These are phyloP conservation scores for Sordaria brevicollis DNA, from an alignment of 495 filamentous ascomycete genomes.

Conservation along the genomic window DNA sequence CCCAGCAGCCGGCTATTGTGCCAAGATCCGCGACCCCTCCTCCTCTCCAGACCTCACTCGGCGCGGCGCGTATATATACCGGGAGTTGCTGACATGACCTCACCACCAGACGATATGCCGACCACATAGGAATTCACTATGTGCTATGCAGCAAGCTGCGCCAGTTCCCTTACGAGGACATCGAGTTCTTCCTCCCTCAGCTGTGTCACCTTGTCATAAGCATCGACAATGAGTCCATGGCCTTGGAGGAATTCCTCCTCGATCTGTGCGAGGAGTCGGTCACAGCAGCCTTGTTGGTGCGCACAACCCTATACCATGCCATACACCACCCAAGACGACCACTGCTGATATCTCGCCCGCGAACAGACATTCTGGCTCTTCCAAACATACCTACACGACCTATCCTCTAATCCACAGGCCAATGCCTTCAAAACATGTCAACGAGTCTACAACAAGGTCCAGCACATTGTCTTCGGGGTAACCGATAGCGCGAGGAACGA, in stretches of 20 bases:
- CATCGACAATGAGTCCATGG: constrained; percentile 76
- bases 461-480: constrained; percentile 65
- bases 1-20: too few relatives aligned
- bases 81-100: constrained; percentile 8
- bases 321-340: background rate
- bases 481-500: constrained; percentile 50
- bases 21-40: background rate
- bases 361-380: constrained; percentile 72
- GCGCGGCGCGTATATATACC: background rate
- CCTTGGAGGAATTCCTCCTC: constrained; percentile 68
- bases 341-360: constrained; percentile 3
- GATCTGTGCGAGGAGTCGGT: constrained; percentile 73
- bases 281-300: constrained; percentile 62
- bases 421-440: constrained; percentile 62
- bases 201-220: constrained; percentile 70
- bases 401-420: constrained; percentile 55
- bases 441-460: constrained; percentile 68
- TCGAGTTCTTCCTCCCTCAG: constrained; percentile 76
- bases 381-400: constrained; percentile 70
- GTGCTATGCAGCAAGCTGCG: constrained; percentile 70
- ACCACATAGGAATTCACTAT: constrained; percentile 73
- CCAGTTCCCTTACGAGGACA: constrained; percentile 71
- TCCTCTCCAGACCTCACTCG: constrained; percentile 3
- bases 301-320: too few relatives aligned
- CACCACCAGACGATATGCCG: constrained; percentile 56